Evolutionary conservation across 306 rosid species (phyloP), one percentile per base, ranked within the genome.

Genomic region (Elaeagnus macrophylla): DNA sequence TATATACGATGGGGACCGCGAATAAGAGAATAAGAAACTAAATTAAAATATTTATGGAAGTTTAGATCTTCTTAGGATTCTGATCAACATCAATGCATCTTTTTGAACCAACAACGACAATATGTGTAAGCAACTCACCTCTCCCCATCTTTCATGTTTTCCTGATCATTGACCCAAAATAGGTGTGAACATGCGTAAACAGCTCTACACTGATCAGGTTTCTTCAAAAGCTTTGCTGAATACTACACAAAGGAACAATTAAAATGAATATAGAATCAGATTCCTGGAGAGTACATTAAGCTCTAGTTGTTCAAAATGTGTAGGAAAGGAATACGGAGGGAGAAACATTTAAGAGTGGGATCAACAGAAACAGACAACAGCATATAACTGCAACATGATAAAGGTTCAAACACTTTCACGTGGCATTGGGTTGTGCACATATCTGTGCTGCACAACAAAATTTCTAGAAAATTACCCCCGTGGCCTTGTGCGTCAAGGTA

Each of bases 401-500:
- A 25, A 2, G 32, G 32, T 3, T 25, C 32, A 25, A 25, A 25
- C 4, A 25, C 32, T 25, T 25, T 25, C 32, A 25, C 32, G 32
- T 25, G 32, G 32, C 32, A 25, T 25, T 25, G 32, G 2, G 32
- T 25, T 25, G 32, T 2, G 32, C 2, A 25, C 32, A 25, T 25
- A 25, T 25, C 32, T 0, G 32, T 0, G 32, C 32, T 25, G 32
- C 32, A 72, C 42, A 59, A 65, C 8, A 13, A 50, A 72, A 63
- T 16, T 59, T 40, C 14, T 56, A n/a, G 51, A 61, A 48, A 68
- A 60, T 80, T 78, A 93, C 99, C 96, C 99, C 99, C 0, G 96
- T 93, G 72, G 99, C 99, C 78, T 93, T 93, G 95, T 93, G 99
- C 36, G 99, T 93, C 69, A 93, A 83, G 50, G 99, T 93, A 70